Percentiles rank a stretch among this genome's conserved stretches.
phyloP scores from a whole-genome alignment of 2,329 filamentous ascomycete genomes.

The Rugonectria rugulosa region DNA sequence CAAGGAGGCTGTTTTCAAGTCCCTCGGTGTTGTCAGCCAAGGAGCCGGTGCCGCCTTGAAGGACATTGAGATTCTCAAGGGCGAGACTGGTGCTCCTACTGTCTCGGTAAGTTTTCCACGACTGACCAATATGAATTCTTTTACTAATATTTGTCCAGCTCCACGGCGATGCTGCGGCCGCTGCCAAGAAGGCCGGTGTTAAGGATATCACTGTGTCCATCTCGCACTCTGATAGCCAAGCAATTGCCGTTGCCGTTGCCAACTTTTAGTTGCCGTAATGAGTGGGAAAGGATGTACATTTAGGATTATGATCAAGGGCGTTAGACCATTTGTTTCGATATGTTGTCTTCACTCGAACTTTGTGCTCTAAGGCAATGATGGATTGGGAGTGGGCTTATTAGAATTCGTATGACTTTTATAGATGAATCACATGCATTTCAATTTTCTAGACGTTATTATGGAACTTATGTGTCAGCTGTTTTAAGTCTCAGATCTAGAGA shows the following conservation, averaged over 20 bases:
- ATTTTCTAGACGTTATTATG: background rate
- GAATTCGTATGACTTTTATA: constrained; percentile 34
- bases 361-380: constrained; percentile 11
- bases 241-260: constrained; percentile 91
- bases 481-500: no score
- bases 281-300: constrained; percentile 24
- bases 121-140: background rate
- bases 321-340: constrained; percentile 37
- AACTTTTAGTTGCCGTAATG: constrained; percentile 64
- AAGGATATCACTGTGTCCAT: constrained; percentile 93
- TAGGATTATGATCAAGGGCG: constrained; percentile 35
- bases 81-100: constrained; percentile 81
- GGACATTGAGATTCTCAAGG: constrained; percentile 91
- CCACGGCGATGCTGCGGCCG: constrained; percentile 81
- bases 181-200: constrained; percentile 85
- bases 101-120: constrained; percentile 74
- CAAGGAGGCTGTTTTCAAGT: constrained; percentile 99
- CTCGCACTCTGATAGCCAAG: constrained; percentile 93
- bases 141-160: constrained; percentile 67
- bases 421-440: constrained; percentile 26
- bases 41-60: constrained; percentile 89
- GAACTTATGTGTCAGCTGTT: no score
- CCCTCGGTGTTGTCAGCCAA: constrained; percentile 83
- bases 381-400: constrained; percentile 22
- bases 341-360: constrained; percentile 27